A percentile compares a stretch with the other conserved stretches of the same genome.
phyloP scores from a whole-genome alignment of 371 early-diverging fungal species.

The Funneliformis caledonium region DNA sequence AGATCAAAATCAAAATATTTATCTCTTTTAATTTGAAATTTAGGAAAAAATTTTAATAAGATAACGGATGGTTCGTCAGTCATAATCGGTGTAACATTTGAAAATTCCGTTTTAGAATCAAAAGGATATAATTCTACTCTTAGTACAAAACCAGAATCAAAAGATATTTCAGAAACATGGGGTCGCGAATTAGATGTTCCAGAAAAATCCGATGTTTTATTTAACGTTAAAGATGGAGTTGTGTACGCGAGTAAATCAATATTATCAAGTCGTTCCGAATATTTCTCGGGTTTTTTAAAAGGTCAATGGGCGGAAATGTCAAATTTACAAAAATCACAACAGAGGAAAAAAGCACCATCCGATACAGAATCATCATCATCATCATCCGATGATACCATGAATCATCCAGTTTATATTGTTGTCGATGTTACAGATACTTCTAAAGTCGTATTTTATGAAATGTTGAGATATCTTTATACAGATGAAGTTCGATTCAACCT shows the following conservation, averaged over 20 bases:
- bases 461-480: conserved; percentile 20
- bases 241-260: conserved; percentile 26
- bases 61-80: not conserved
- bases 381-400: not conserved
- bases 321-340: not conserved
- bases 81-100: not conserved
- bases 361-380: not conserved
- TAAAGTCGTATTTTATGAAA: not conserved
- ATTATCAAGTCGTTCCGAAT: conserved; percentile 33
- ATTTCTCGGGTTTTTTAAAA: conserved; percentile 25
- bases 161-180: conserved; percentile 29
- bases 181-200: conserved; percentile 15
- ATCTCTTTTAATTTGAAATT: not conserved
- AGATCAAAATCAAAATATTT: no score
- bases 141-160: not conserved
- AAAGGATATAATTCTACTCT: not conserved
- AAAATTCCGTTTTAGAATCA: not conserved
- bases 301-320: conserved; percentile 26
- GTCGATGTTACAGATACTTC: conserved; percentile 11
- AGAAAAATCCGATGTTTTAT: conserved; percentile 25
- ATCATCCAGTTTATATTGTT: not conserved
- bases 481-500: conserved; percentile 1
- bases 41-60: not conserved
- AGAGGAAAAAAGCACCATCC: not conserved
- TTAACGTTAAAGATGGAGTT: conserved; percentile 18